Evolutionary conservation across 129 eudicot genomes (phyloP).

Genomic region (Flaveria bidentis): DNA sequence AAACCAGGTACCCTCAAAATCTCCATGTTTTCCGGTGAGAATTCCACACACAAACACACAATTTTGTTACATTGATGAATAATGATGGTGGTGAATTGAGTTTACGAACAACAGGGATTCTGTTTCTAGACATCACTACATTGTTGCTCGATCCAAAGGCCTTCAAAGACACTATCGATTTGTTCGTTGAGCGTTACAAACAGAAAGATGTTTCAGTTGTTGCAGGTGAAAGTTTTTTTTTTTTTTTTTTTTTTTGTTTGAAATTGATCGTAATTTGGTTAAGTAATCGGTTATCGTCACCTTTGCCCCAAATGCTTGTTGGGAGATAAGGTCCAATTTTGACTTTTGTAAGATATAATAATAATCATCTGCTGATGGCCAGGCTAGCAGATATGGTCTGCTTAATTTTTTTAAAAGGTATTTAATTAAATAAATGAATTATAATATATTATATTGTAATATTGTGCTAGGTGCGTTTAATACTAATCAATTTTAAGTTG

Average conservation of each 20-base stretch:
- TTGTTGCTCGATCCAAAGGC: conserved; percentile 76
- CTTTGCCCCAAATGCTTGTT: conserved; percentile 5
- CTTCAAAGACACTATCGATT: conserved; percentile 78
- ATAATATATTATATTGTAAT: no score
- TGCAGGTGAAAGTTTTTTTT: conserved; percentile 55
- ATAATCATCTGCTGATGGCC: background rate
- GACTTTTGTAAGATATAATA: conserved; percentile 8
- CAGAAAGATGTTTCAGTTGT: conserved; percentile 62
- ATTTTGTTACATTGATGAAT: conserved; percentile 8
- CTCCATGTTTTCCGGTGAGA: background rate
- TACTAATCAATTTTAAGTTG: no score
- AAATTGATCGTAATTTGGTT: background rate
- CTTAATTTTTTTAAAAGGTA: background rate
- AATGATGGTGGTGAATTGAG: background rate
- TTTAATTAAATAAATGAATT: background rate
- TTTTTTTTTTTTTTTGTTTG: background rate
- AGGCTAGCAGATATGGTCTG: background rate
- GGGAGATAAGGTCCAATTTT: conserved; percentile 24
- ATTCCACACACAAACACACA: background rate
- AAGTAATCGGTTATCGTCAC: background rate
- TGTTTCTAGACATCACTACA: conserved; percentile 87
- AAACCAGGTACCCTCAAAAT: conserved; percentile 61
- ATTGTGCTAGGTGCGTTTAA: no score
- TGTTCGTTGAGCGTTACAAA: conserved; percentile 83
- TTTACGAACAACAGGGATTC: conserved; percentile 52